These are phyloP conservation scores for Ophiosphaerella korrae DNA, from an alignment of 2,329 filamentous ascomycete species.

Conservation along the genomic window DNA sequence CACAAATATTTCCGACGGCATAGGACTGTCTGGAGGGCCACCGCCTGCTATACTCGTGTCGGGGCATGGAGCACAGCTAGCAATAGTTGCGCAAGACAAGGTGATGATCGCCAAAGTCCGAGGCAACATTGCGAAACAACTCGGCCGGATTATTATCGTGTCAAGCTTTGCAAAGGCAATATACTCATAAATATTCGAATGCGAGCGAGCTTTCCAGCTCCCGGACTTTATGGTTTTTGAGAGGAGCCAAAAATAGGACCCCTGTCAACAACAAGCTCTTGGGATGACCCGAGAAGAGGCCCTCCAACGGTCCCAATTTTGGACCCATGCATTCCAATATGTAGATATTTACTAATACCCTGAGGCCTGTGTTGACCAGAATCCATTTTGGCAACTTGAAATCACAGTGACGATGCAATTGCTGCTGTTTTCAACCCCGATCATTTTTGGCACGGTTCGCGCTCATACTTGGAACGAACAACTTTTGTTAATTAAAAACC, in stretches of 20 bases:
- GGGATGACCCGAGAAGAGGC: no score
- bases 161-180: background rate
- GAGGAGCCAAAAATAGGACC: no score
- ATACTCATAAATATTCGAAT: background rate
- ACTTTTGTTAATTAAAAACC: no score
- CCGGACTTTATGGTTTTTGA: no score
- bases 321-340: background rate
- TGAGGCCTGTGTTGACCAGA: background rate
- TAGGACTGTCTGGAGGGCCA: conserved; percentile 10
- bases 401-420: no score
- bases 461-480: no score
- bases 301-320: no score
- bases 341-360: background rate
- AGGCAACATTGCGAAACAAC: background rate
- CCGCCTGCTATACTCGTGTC: conserved; percentile 12
- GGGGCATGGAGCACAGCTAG: background rate
- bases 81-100: background rate
- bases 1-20: conserved; percentile 12
- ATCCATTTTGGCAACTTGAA: no score
- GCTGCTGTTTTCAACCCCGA: no score
- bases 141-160: background rate
- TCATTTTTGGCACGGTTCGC: no score
- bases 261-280: background rate
- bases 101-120: background rate
- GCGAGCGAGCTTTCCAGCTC: no score